These are phyloP conservation scores for Xenosphaeropsis pyriputrescens DNA, from an alignment of 2,329 filamentous ascomycete genomes.

Conservation along the genomic window DNA sequence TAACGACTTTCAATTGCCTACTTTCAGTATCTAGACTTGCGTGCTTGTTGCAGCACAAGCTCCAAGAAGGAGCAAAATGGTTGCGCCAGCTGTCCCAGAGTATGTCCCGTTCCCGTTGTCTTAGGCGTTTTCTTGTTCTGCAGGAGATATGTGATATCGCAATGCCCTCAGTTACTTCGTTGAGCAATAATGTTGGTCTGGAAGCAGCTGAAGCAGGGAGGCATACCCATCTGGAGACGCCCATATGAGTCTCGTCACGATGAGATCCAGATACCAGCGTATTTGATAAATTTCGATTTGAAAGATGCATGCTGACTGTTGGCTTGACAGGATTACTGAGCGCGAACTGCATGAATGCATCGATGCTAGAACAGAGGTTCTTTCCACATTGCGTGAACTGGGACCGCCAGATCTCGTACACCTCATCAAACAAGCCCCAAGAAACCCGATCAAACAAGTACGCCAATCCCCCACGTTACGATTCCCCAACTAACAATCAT, in stretches of 20 bases:
- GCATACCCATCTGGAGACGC: too few relatives aligned
- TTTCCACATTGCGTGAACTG: slow-evolving; percentile 76
- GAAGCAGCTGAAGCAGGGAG: too few relatives aligned
- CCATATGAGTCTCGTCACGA: too few relatives aligned
- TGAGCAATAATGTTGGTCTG: too few relatives aligned
- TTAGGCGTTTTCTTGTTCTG: background rate
- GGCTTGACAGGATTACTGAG: slow-evolving; percentile 63
- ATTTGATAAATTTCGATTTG: too few relatives aligned
- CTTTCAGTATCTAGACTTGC: too few relatives aligned
- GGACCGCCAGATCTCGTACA: slow-evolving; percentile 94
- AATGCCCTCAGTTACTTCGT: too few relatives aligned
- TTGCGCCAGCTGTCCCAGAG: slow-evolving; percentile 65
- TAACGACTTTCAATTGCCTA: too few relatives aligned
- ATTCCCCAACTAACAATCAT: background rate
- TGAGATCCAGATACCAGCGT: too few relatives aligned
- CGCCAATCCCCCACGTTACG: background rate
- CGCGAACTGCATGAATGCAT: slow-evolving; percentile 84
- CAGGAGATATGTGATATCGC: too few relatives aligned
- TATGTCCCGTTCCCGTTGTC: slow-evolving; percentile 25
- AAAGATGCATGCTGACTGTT: slow-evolving; percentile 5
- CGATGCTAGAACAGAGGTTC: slow-evolving; percentile 80
- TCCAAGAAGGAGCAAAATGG: slow-evolving; percentile 28
- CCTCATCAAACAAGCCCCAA: slow-evolving; percentile 60
- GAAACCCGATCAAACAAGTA: slow-evolving; percentile 42
- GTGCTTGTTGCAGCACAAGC: too few relatives aligned